Base-by-base conservation (phyloP, 2,329 filamentous ascomycete genomes). In the Colletotrichum sp. region DNA sequence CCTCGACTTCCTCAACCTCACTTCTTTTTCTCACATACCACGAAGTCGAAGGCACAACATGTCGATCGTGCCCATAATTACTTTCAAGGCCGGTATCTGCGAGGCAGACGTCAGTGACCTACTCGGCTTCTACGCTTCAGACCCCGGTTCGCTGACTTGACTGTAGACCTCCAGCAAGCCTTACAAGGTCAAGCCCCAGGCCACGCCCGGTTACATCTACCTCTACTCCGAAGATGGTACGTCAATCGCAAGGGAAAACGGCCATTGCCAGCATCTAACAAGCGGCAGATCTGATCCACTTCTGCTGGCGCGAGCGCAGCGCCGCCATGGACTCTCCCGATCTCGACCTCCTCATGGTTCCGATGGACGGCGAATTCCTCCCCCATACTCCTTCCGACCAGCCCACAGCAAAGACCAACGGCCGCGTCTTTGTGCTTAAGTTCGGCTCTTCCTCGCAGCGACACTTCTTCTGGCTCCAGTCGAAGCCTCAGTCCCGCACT, bases 381-480 rank as follows among this genome's bases (percentile, higher is more conserved):
- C 95, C 96, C 9, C 97, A 98, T 86, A 86, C 89, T 76, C 88
- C 89, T 18, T 88, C 90, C 68, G 66, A 78, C 15, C 89, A 92
- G 78, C 87, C 90, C 2, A 88, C 89, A 18, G 87, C 91, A 73
- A 92, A 95, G 82, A 93, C 94, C 62, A 96, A 98, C 83, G 98
- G 96, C 79, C 95, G 97, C 81, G 93, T 99, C 84, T 98, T 96
- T 84, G 93, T 95, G 74, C 92, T 99, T 82, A 98, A 98, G 86
- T 99, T 99, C 88, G 92, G 91, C 34, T 98, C 96, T 15, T 98
- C 95, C 78, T 97, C 96, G 75, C 93, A 98, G 85, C 93, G 96
- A 81, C 91, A 99, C 86, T 90, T 98, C 76, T 99, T 99, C 89
- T 99, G 96, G 96, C 89, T 99, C 82, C 97, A 99, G 87, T 97